Evolutionary conservation across 1,284 basidiomycete genomes (phyloP).

Genomic region (Boletus hoseneyae): DNA sequence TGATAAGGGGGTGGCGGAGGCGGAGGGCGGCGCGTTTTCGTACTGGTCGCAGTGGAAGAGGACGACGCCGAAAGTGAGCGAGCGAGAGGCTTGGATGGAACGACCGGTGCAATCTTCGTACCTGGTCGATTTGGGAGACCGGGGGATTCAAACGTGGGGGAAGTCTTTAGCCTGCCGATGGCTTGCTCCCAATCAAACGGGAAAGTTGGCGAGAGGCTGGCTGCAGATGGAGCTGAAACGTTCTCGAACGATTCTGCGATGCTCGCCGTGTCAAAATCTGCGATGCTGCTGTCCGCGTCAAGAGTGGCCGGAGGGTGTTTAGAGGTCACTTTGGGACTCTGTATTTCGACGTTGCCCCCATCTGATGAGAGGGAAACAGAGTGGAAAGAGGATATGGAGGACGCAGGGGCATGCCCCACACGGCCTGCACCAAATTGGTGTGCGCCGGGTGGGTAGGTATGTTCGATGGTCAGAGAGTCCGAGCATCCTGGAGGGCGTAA

Average conservation of each 20-base stretch:
- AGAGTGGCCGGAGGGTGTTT: constrained; percentile 42
- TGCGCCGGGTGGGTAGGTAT: constrained; percentile 52
- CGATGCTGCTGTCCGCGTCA: constrained; percentile 36
- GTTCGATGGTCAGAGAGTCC: constrained; percentile 49
- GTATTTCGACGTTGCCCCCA: constrained; percentile 42
- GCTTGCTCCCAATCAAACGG: constrained; percentile 46
- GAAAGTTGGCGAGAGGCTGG: constrained; percentile 43
- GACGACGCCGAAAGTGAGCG: constrained; percentile 32
- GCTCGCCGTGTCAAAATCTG: constrained; percentile 52
- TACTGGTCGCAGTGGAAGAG: constrained; percentile 29
- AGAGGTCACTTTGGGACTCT: constrained; percentile 17
- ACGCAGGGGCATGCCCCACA: constrained; percentile 53
- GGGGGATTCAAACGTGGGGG: constrained; percentile 43
- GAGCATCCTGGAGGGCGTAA: constrained; percentile 35
- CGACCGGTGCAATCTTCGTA: constrained; percentile 19
- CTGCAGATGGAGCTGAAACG: constrained; percentile 46
- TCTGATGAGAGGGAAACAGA: constrained; percentile 77
- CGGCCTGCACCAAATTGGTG: constrained; percentile 32
- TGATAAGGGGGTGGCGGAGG: constrained; percentile 35
- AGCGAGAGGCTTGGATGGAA: constrained; percentile 31
- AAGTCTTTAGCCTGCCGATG: constrained; percentile 23
- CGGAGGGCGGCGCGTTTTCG: constrained; percentile 33
- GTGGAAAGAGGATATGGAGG: constrained; percentile 77
- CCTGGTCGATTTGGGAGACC: constrained; percentile 52
- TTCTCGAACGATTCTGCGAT: constrained; percentile 71